These are phyloP conservation scores for Cymodocea nodosa DNA, from an alignment of 116 monocot species.

Conservation along the genomic window DNA sequence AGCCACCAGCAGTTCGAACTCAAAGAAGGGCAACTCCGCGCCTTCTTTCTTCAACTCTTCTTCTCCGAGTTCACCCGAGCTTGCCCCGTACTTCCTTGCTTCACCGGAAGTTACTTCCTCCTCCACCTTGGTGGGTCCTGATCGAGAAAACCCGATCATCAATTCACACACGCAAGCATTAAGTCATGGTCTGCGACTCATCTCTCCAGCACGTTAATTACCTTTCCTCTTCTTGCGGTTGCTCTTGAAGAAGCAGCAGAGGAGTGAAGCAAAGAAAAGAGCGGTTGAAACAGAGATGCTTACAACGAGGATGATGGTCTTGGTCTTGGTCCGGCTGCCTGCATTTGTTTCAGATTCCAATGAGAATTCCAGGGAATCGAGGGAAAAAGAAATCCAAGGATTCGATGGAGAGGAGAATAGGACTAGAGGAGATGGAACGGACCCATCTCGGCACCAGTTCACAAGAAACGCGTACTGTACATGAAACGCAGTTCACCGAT, in stretches of 20 bases:
- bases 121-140: background rate
- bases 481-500: no score
- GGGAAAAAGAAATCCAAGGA: background rate
- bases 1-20: slow-evolving; percentile 8
- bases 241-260: background rate
- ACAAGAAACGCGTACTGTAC: no score
- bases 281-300: no score
- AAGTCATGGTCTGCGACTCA: no score
- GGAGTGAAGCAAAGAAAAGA: background rate
- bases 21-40: slow-evolving; percentile 5
- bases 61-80: background rate
- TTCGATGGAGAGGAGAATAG: no score
- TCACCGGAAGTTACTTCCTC: background rate
- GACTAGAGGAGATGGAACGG: background rate
- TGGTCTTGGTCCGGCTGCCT: no score
- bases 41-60: background rate
- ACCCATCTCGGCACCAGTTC: slow-evolving; percentile 1
- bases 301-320: no score
- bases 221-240: background rate
- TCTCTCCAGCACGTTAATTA: no score
- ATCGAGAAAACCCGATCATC: background rate
- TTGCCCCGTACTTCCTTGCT: background rate
- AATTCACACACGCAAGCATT: no score
- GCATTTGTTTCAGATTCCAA: no score
- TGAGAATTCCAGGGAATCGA: no score